Conservation (phyloP, 2,329 filamentous ascomycete genomes). For the Nemania serpens region DNA sequence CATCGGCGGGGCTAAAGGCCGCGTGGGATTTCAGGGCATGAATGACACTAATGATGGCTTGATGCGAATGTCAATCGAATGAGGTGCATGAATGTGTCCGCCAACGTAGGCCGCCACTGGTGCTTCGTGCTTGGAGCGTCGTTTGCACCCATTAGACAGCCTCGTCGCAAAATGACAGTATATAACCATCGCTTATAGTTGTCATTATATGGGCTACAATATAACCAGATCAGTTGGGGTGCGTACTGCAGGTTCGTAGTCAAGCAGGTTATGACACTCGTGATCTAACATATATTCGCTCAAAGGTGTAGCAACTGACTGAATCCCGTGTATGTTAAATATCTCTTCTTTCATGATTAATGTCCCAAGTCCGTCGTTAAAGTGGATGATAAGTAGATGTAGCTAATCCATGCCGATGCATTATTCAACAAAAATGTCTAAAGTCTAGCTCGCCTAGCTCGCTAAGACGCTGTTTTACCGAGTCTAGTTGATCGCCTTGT, state of each 20-base stretch:
- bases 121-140: not conserved
- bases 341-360: too few species aligned
- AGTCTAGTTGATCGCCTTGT: slow-evolving; percentile 39
- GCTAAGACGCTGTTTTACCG: slow-evolving; percentile 27
- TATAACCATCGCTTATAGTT: not conserved
- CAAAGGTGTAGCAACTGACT: not conserved
- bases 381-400: too few species aligned
- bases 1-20: slow-evolving; percentile 57
- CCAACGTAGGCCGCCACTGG: not conserved
- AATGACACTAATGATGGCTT: slow-evolving; percentile 91
- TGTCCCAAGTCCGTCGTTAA: too few species aligned
- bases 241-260: not conserved
- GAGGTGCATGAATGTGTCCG: slow-evolving; percentile 29
- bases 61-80: slow-evolving; percentile 98
- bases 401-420: too few species aligned
- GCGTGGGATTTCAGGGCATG: slow-evolving; percentile 89
- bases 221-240: not conserved
- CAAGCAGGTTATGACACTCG: not conserved
- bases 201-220: not conserved
- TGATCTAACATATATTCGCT: not conserved
- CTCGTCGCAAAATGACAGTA: not conserved
- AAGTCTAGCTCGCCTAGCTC: not conserved
- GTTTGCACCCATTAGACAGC: not conserved
- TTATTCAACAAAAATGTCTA: not conserved
- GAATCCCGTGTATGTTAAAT: too few species aligned